These are phyloP conservation scores for Didymella arachidicola DNA, from an alignment of 2,329 filamentous ascomycete genomes.

Conservation along the genomic window DNA sequence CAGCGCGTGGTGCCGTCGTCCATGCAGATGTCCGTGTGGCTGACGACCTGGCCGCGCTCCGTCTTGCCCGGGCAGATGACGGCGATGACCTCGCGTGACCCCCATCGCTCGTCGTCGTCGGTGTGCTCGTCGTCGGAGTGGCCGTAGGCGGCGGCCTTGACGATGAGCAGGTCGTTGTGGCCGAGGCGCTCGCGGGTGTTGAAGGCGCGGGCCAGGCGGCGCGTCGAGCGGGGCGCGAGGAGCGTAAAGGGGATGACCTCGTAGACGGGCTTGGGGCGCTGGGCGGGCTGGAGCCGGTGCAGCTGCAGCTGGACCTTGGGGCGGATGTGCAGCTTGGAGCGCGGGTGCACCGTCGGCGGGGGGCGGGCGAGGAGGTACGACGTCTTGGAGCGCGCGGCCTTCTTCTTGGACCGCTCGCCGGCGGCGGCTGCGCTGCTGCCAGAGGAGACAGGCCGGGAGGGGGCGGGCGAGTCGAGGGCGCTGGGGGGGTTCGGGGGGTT, in stretches of 20 bases:
- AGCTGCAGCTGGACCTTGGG: slow-evolving; percentile 76
- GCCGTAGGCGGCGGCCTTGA: slow-evolving; percentile 73
- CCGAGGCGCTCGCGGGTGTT: slow-evolving; percentile 69
- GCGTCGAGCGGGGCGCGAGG: slow-evolving; percentile 57
- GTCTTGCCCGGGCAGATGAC: slow-evolving; percentile 69
- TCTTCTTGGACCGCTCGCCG: slow-evolving; percentile 54
- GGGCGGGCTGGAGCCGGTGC: slow-evolving; percentile 68
- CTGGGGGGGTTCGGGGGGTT: slow-evolving; percentile 7
- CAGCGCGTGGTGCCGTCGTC: slow-evolving; percentile 54
- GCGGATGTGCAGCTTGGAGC: slow-evolving; percentile 70
- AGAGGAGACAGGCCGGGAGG: slow-evolving; percentile 50
- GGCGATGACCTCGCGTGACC: slow-evolving; percentile 67
- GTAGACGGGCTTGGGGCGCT: slow-evolving; percentile 70
- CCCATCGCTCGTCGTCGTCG: slow-evolving; percentile 59
- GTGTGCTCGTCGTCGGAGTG: slow-evolving; percentile 52
- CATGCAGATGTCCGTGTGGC: slow-evolving; percentile 74
- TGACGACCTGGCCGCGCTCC: slow-evolving; percentile 62
- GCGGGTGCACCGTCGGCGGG: slow-evolving; percentile 63
- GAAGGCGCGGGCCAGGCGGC: slow-evolving; percentile 68
- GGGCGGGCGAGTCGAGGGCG: slow-evolving; percentile 26
- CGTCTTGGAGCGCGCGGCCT: slow-evolving; percentile 64
- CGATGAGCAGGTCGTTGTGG: slow-evolving; percentile 73
- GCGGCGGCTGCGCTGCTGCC: slow-evolving; percentile 45
- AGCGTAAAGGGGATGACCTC: slow-evolving; percentile 77
- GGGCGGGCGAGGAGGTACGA: slow-evolving; percentile 74